Conservation (phyloP, 495 filamentous ascomycete genomes). For the Xylaria intraflava region DNA sequence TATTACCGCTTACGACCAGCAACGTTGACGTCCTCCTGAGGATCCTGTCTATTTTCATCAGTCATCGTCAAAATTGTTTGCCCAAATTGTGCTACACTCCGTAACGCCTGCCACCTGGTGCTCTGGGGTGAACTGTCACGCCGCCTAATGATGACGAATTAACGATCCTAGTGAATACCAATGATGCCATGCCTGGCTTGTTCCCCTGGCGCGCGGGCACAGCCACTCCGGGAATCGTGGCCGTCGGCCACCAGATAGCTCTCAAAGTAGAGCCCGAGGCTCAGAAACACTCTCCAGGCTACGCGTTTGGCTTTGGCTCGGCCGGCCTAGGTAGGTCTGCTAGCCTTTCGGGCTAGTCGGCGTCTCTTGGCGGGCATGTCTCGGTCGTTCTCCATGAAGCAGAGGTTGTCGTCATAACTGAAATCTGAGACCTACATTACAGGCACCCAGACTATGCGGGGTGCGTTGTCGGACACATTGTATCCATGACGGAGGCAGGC, state of each 20-base stretch:
- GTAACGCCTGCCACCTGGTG: background rate
- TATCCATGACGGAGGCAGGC: background rate
- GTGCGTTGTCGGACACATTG: background rate
- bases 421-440: background rate
- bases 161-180: background rate
- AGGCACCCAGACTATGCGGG: conserved; percentile 1
- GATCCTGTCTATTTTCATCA: background rate
- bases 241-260: background rate
- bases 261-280: background rate
- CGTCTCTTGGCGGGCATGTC: background rate
- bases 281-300: background rate
- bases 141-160: background rate
- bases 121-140: background rate
- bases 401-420: background rate
- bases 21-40: background rate
- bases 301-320: background rate
- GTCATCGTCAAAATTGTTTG: background rate
- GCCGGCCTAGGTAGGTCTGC: background rate
- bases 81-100: background rate
- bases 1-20: too few species aligned
- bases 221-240: background rate
- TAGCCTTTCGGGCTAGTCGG: background rate
- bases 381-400: conserved; percentile 2
- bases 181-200: background rate
- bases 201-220: background rate